Evolutionary conservation across 164 flowering plant genomes (phyloP).

Genomic region (Magnolia kwangsiensis): DNA sequence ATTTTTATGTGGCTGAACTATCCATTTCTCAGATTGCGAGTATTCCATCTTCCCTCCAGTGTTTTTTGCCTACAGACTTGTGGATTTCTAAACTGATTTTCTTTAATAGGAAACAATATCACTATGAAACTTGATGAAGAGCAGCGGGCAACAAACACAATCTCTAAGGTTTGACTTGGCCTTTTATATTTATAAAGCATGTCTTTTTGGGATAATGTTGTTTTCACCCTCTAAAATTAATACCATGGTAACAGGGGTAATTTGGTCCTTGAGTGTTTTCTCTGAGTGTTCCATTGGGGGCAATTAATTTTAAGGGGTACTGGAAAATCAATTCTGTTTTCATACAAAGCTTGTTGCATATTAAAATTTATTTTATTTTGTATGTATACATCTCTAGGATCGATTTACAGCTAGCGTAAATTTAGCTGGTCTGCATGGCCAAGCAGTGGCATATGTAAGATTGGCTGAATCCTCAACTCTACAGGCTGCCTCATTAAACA

Average conservation of each 20-base stretch:
- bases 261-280: too few species aligned
- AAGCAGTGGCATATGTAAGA: conserved; percentile 62
- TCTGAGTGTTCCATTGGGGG: too few species aligned
- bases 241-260: too few species aligned
- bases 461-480: too few species aligned
- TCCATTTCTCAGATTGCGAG: background rate
- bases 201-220: too few species aligned
- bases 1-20: background rate
- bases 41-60: background rate
- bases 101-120: too few species aligned
- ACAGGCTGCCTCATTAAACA: conserved; percentile 21
- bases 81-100: background rate
- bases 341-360: background rate
- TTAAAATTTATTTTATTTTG: background rate
- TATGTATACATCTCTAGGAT: conserved; percentile 24
- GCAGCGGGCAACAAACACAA: conserved; percentile 11
- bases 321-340: too few species aligned
- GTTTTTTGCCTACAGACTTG: background rate
- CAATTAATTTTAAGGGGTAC: too few species aligned
- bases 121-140: conserved; percentile 25
- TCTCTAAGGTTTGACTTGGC: conserved; percentile 23
- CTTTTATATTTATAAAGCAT: too few species aligned
- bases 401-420: background rate
- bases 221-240: too few species aligned
- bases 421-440: conserved; percentile 48